phyloP scores from a whole-genome alignment of 306 rosid genomes.

The Quercus glauca region DNA sequence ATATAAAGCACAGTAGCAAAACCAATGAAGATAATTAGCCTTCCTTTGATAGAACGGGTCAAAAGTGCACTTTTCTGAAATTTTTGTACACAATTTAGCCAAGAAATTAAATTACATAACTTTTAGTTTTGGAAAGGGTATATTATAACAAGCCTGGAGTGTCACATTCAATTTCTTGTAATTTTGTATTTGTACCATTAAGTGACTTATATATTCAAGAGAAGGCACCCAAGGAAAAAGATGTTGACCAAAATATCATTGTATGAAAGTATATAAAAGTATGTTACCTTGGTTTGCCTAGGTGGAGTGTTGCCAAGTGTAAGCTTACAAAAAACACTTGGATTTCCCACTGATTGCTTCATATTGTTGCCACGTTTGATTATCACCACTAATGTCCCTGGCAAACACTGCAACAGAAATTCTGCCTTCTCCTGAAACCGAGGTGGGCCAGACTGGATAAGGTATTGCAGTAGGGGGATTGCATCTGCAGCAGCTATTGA shows the following conservation, averaged over 20 bases:
- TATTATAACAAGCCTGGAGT: background rate
- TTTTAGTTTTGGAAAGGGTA: background rate
- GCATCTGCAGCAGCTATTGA: slow-evolving; percentile 98
- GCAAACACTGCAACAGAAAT: slow-evolving; percentile 95
- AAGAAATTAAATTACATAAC: background rate
- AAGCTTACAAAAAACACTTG: slow-evolving; percentile 91
- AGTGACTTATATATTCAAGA: background rate
- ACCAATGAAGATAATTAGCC: background rate
- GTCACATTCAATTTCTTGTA: background rate
- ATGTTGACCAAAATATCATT: background rate
- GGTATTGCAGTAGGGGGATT: slow-evolving; percentile 87
- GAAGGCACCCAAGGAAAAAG: background rate
- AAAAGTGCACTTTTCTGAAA: background rate
- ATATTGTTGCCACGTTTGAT: slow-evolving; percentile 91
- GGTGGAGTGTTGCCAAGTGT: slow-evolving; percentile 89
- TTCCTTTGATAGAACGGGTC: background rate
- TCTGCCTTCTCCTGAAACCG: slow-evolving; percentile 98
- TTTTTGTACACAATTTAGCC: background rate
- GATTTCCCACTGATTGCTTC: slow-evolving; percentile 98
- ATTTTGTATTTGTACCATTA: background rate
- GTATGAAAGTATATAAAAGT: background rate
- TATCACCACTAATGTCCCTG: slow-evolving; percentile 86
- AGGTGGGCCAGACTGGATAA: slow-evolving; percentile 97
- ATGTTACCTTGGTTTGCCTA: slow-evolving; percentile 76
- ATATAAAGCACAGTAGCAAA: background rate